These are phyloP conservation scores for Hydnum rufescens DNA, from an alignment of 768 basidiomycete species.

Conservation along the genomic window DNA sequence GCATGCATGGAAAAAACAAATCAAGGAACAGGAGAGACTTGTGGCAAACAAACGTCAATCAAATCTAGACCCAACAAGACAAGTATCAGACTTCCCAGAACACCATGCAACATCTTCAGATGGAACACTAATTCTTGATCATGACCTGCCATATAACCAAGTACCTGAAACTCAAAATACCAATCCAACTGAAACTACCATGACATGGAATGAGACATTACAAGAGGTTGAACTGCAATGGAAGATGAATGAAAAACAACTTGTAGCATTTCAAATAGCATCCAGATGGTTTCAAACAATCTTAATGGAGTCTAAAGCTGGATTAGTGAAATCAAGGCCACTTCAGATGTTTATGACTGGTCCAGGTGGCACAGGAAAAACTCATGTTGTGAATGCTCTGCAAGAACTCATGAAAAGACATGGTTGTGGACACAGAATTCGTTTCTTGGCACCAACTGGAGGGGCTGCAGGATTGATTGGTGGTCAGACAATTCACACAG, in stretches of 20 bases:
- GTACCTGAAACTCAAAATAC: background rate
- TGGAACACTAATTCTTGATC: too few species aligned
- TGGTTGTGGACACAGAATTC: background rate
- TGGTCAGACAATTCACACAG: slow-evolving; percentile 6
- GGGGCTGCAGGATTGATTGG: slow-evolving; percentile 7
- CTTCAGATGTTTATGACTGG: too few species aligned
- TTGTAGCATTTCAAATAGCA: background rate
- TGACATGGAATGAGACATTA: background rate
- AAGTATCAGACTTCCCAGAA: too few species aligned
- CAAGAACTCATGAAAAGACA: slow-evolving; percentile 1
- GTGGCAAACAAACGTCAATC: too few species aligned
- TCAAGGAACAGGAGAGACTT: too few species aligned
- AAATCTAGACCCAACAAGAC: too few species aligned
- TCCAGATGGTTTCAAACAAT: background rate
- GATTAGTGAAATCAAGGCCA: too few species aligned
- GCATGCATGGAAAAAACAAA: too few species aligned
- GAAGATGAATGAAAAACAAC: background rate
- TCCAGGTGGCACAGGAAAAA: too few species aligned
- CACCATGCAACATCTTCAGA: too few species aligned
- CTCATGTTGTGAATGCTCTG: slow-evolving; percentile 8
- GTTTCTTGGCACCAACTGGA: slow-evolving; percentile 7
- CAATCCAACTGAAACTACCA: background rate
- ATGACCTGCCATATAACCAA: too few species aligned
- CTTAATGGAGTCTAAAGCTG: slow-evolving; percentile 5
- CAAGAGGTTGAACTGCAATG: background rate